Evolutionary conservation across 805 yeast species (phyloP), one percentile per base, ranked within the genome.

Genomic region (Zygosaccharomyces bailii): DNA sequence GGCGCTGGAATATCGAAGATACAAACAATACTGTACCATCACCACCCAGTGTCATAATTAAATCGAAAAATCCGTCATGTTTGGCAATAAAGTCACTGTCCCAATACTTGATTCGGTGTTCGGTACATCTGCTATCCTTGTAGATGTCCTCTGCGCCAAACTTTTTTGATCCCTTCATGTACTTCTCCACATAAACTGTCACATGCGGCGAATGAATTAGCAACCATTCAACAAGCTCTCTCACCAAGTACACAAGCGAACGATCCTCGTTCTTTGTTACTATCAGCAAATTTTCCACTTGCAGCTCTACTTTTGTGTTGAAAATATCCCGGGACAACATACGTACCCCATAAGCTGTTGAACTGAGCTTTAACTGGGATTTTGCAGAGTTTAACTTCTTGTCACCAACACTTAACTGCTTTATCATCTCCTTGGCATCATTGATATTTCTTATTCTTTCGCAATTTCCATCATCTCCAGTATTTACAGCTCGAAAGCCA

Each of bases 21-120:
- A 91, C 91, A 57, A 84, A 84, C 7, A 91, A 69, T 38, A 91
- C 96, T 0, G 99, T 93, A 6, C 99, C 98, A 60, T 93, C 99
- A 13, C 99, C 99, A 18, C 99, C 99, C 6, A 93, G 71, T 0
- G 98, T 87, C 34, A 91, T 78, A 2, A 88, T 82, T 48, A 90
- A 69, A 62, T 91, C 98, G 51, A 81, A 78, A 36, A 70, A 56
- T 27, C 75, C 72, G n/a, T 61, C 60, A 43, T 60, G 49, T 38
- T 60, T 39, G 45, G 65, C 55, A 9, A 86, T 75, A 43, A 82
- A 69, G 14, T 73, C 73, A 39, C 79, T 75, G 41, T 76, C 75
- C 96, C 97, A 90, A 63, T 75, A 85, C 55, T 73, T 75, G 63
- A 35, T 71, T 61, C 37, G 62, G 52, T 20, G 79, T 73, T 42